Evolutionary conservation across 495 filamentous ascomycete genomes (phyloP).

Genomic region (Umbilicaria muhlenbergii): DNA sequence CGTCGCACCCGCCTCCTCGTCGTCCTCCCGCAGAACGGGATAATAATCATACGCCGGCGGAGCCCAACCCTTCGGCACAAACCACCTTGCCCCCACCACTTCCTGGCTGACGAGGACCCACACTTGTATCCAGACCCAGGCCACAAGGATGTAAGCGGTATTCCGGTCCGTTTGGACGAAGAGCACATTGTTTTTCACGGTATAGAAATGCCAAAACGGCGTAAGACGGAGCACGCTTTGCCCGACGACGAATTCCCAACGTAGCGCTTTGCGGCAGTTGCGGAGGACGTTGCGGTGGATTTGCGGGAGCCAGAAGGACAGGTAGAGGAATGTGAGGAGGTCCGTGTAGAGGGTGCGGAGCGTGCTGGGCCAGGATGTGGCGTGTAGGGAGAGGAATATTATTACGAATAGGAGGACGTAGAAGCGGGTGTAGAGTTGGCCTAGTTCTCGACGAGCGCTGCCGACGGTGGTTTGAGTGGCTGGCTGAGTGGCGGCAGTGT

Average conservation of each 20-base stretch:
- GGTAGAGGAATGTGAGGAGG: constrained; percentile 48
- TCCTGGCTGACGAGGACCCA: constrained; percentile 64
- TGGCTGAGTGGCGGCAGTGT: constrained; percentile 18
- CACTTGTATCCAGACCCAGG: constrained; percentile 90
- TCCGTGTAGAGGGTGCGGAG: constrained; percentile 58
- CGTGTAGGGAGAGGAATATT: constrained; percentile 60
- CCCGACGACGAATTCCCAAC: constrained; percentile 77
- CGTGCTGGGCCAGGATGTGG: constrained; percentile 56
- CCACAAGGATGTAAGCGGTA: constrained; percentile 44
- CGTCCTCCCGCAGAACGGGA: constrained; percentile 72
- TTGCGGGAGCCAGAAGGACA: constrained; percentile 86
- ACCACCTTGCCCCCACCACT: constrained; percentile 71
- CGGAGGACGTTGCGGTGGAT: constrained; percentile 80
- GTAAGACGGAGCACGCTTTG: constrained; percentile 60
- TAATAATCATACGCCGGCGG: constrained; percentile 92
- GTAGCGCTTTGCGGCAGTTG: constrained; percentile 76
- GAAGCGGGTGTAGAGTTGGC: constrained; percentile 66
- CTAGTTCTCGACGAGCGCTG: constrained; percentile 40
- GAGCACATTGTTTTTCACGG: constrained; percentile 55
- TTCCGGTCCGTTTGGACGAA: constrained; percentile 55
- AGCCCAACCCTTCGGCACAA: constrained; percentile 51
- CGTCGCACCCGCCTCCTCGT: constrained; percentile 48
- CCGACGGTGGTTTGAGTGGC: constrained; percentile 16
- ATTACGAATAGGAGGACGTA: constrained; percentile 53
- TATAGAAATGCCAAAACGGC: constrained; percentile 73